These are phyloP conservation scores for Glonium stellatum DNA, from an alignment of 495 filamentous ascomycete genomes.

Conservation along the genomic window DNA sequence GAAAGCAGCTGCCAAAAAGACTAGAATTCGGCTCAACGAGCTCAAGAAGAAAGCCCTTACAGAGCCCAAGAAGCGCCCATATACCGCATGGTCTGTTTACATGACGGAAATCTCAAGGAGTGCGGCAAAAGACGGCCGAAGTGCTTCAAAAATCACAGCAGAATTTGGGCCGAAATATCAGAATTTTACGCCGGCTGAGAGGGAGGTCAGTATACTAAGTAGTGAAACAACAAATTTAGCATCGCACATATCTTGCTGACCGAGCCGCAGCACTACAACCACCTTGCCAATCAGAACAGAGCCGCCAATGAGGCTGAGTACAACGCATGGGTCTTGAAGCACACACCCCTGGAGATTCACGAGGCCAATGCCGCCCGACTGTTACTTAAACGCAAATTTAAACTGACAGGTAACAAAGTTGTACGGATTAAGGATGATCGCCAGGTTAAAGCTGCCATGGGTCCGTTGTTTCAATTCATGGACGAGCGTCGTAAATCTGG, in stretches of 20 bases:
- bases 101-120: conserved; percentile 15
- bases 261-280: conserved; percentile 41
- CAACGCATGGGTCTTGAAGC: conserved; percentile 52
- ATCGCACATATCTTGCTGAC: background rate
- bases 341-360: conserved; percentile 51
- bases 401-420: conserved; percentile 28
- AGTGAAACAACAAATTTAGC: background rate
- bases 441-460: conserved; percentile 42
- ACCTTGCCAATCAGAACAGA: conserved; percentile 45
- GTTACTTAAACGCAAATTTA: conserved; percentile 29
- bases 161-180: conserved; percentile 23
- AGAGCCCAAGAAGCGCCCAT: conserved; percentile 7
- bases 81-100: conserved; percentile 25
- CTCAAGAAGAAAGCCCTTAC: conserved; percentile 27
- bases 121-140: background rate
- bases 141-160: background rate
- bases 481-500: conserved; percentile 42
- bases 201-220: conserved; percentile 18
- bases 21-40: conserved; percentile 12
- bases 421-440: conserved; percentile 46
- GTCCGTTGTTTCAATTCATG: conserved; percentile 42
- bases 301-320: conserved; percentile 41
- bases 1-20: conserved; percentile 6
- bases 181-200: conserved; percentile 25
- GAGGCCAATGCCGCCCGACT: conserved; percentile 59